Evolutionary conservation across 805 yeast species (phyloP).

Genomic region (Saccharomycopsis olivae): DNA sequence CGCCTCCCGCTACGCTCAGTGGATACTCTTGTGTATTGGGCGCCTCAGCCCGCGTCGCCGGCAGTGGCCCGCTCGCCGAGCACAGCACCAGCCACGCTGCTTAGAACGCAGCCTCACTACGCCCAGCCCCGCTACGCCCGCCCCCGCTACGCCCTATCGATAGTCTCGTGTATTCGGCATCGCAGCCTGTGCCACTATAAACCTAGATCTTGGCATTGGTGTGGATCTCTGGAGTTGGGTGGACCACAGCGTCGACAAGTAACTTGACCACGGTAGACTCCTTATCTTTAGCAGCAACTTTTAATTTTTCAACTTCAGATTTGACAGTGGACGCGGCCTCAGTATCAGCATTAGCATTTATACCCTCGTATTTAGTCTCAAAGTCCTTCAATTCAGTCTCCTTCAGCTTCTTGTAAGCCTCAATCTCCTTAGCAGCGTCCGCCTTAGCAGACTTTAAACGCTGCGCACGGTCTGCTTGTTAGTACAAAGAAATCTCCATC

Average conservation of each 20-base stretch:
- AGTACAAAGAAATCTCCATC: no score
- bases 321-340: slow-evolving; percentile 71
- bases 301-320: slow-evolving; percentile 58
- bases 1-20: no score
- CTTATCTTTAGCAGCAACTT: slow-evolving; percentile 52
- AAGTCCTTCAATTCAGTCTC: slow-evolving; percentile 69
- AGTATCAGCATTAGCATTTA: slow-evolving; percentile 65
- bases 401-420: slow-evolving; percentile 73
- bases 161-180: no score
- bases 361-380: slow-evolving; percentile 64
- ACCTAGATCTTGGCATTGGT: slow-evolving; percentile 43
- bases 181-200: no score
- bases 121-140: no score
- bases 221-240: slow-evolving; percentile 77
- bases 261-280: slow-evolving; percentile 59
- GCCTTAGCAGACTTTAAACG: slow-evolving; percentile 88
- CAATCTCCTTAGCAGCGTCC: slow-evolving; percentile 86
- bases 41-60: no score
- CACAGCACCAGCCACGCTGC: no score
- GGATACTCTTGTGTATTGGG: no score
- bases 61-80: no score
- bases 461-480: slow-evolving; percentile 53
- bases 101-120: no score
- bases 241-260: slow-evolving; percentile 67
- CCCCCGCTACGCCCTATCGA: no score